phyloP scores from a whole-genome alignment of 192 early-diverging fungal species.

The Paraglomus brasilianum region DNA sequence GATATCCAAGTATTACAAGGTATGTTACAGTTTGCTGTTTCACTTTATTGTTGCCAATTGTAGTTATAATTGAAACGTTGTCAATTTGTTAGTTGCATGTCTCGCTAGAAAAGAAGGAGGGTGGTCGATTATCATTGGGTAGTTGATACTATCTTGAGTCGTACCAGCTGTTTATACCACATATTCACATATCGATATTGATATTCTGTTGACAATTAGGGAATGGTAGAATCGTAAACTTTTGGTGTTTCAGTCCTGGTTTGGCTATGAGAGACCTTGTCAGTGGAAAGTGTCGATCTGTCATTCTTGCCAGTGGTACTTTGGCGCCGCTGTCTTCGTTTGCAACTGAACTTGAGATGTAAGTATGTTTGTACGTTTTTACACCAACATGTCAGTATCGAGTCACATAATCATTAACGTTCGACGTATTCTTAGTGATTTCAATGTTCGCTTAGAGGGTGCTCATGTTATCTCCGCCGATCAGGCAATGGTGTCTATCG shows the following conservation, averaged over 20 bases:
- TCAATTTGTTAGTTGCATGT: background rate
- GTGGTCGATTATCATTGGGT: no score
- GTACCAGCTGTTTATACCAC: background rate
- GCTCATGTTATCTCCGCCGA: slow-evolving; percentile 53
- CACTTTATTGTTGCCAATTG: background rate
- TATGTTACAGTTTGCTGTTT: slow-evolving; percentile 9
- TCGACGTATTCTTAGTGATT: slow-evolving; percentile 27
- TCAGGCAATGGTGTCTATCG: slow-evolving; percentile 51
- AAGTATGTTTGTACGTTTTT: slow-evolving; percentile 8
- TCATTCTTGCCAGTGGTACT: slow-evolving; percentile 67
- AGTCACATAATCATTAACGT: background rate
- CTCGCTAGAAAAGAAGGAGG: no score
- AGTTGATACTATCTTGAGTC: no score
- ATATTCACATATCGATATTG: background rate
- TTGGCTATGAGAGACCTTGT: slow-evolving; percentile 57
- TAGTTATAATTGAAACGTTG: background rate
- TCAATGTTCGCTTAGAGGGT: slow-evolving; percentile 51
- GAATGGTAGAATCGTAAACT: slow-evolving; percentile 29
- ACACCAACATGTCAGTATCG: background rate
- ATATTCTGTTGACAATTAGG: background rate
- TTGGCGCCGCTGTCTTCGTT: slow-evolving; percentile 58
- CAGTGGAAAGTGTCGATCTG: slow-evolving; percentile 37
- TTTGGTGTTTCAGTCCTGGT: slow-evolving; percentile 63
- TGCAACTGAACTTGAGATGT: slow-evolving; percentile 56
- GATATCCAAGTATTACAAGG: slow-evolving; percentile 22